Evolutionary conservation across 768 basidiomycete species (phyloP), one percentile per base, ranked within the genome.

Genomic region (Russula abietina): DNA sequence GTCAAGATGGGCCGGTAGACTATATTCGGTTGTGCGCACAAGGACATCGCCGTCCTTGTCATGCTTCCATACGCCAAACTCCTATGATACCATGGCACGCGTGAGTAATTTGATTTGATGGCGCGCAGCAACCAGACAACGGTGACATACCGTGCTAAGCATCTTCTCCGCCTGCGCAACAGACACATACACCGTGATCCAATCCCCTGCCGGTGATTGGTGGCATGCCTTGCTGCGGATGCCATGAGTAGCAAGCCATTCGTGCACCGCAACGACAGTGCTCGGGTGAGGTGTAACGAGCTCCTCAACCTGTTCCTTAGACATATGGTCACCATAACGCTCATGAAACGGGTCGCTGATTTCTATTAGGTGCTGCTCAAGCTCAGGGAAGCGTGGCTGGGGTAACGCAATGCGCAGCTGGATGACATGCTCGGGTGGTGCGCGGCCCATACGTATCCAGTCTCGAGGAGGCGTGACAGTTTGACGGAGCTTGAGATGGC

Each of bases 191-290:
- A 86, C 69, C 2, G 75, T 82, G 9, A 86, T 71, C 85, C 84
- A 88, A 62, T 87, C 86, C 55, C 80, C 76, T 1, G 86, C 83
- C 1, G 85, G 78, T 5, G 85, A 85, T 10, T 79, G 78, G 55
- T 71, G 65, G 33, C 83, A 67, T 54, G 81, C 76, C 52, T 75
- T 69, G 48, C 80, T 78, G n/a, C 68, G 64, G n/a, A 87, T 73
- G 19, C 80, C 84, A 59, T 84, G 76, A 2, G 74, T 73, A 1
- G 71, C 71, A 24, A 88, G 73, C 85, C 87, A 88, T 64, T 76
- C 74, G 49, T 79, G 73, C 28, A 87, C 84, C 3, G 74, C 69
- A 28, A 76, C 69, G 19, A 86, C 60, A 45, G 80, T 83, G 33
- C 77, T 75, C 0, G 76, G 73, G 63, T 78, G 77, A 2, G 86